These are phyloP conservation scores for Kwoniella mangroviensis DNA, from an alignment of 768 basidiomycete genomes.

Conservation along the genomic window DNA sequence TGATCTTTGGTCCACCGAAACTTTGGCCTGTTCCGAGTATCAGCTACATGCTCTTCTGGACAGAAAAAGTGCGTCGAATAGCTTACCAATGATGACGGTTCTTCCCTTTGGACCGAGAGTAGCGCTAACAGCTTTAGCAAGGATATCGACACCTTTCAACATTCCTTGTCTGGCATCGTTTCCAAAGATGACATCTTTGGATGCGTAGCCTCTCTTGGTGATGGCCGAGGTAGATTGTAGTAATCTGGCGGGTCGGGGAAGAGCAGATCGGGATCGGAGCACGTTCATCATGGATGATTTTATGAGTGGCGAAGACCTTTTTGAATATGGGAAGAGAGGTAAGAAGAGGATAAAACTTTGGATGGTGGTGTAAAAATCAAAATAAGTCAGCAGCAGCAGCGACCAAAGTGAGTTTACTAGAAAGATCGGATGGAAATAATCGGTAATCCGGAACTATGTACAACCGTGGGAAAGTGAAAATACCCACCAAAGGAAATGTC, in stretches of 20 bases:
- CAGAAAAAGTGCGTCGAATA: slow-evolving; percentile 2
- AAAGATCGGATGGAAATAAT: slow-evolving; percentile 26
- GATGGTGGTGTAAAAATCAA: neutral
- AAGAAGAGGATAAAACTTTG: neutral
- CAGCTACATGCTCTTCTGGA: neutral
- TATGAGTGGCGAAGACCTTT: slow-evolving; percentile 1
- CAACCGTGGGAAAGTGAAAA: slow-evolving; percentile 42
- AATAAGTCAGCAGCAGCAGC: neutral
- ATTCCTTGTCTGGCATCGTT: slow-evolving; percentile 93
- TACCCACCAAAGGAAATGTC: slow-evolving; percentile 18
- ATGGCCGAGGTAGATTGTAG: slow-evolving; percentile 33
- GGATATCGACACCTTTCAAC: slow-evolving; percentile 91
- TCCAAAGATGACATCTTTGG: slow-evolving; percentile 93
- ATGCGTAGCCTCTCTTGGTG: slow-evolving; percentile 49
- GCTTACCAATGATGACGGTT: slow-evolving; percentile 94
- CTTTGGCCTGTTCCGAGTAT: slow-evolving; percentile 44
- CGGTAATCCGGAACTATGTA: slow-evolving; percentile 2
- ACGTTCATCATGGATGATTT: slow-evolving; percentile 36
- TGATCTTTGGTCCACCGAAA: slow-evolving; percentile 74
- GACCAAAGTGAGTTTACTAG: slow-evolving; percentile 5
- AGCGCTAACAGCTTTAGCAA: slow-evolving; percentile 94
- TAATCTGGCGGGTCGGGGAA: slow-evolving; percentile 51
- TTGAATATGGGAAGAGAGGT: neutral
- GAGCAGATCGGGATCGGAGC: slow-evolving; percentile 47
- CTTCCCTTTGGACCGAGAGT: slow-evolving; percentile 98